Evolutionary conservation across 352 stramenopile species (phyloP).

Genomic region (Globisporangium viniferum): DNA sequence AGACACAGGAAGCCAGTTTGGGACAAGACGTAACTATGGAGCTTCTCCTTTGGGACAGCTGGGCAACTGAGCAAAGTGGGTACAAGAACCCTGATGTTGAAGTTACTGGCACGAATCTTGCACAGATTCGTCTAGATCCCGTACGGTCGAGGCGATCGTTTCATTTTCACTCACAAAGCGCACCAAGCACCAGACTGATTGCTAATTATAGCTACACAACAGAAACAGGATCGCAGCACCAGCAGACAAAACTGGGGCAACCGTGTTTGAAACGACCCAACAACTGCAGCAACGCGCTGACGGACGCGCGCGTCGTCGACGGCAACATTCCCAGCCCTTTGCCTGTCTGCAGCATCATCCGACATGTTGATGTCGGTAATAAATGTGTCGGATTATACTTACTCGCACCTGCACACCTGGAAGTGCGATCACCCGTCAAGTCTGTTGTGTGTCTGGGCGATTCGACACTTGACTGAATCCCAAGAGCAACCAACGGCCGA

Average conservation of each 20-base stretch:
- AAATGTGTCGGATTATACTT: neutral
- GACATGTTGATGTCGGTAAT: neutral
- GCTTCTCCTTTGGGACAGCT: neutral
- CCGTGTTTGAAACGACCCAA: neutral
- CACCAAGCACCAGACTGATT: neutral
- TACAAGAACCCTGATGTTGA: neutral
- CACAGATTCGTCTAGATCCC: neutral
- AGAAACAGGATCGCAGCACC: neutral
- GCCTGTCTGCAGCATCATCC: neutral
- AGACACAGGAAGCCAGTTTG: neutral
- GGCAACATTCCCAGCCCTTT: neutral
- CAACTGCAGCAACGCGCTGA: neutral
- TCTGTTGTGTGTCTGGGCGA: neutral
- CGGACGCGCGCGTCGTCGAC: neutral
- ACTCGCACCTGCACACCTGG: neutral
- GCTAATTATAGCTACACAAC: neutral
- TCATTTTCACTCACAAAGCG: neutral
- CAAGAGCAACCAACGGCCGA: neutral
- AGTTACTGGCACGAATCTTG: neutral
- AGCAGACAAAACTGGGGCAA: neutral
- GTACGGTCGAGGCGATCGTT: neutral
- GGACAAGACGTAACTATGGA: neutral
- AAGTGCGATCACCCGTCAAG: neutral
- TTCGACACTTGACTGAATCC: neutral
- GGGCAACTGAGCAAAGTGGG: neutral